Base-by-base conservation (phyloP, 2,329 filamentous ascomycete species). In the Aphanocladium album region DNA sequence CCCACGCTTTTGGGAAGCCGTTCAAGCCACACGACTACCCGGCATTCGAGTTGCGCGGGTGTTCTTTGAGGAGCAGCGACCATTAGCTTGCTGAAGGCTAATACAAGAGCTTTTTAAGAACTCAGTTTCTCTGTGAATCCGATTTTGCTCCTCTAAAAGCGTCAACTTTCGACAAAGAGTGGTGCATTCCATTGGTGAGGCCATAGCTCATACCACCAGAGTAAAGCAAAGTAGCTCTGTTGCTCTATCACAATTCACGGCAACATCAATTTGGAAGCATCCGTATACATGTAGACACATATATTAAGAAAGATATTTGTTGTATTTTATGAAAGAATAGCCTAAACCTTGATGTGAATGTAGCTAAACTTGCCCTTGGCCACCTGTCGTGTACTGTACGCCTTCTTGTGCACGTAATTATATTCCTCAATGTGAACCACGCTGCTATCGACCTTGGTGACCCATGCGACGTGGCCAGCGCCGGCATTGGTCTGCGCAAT, bases 371-470 rank as follows among this genome's bases (percentile, higher is more conserved):
- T 61, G 60, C 59, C 55, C 60, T 63, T 63, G 46, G 58, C n/a
- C 12, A 65, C 62, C 2, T 60, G 63, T 12, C 64, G 58, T 23
- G 47, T 66, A 3, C 60, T 56, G 23, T 65, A 66, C n/a, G 55
- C 61, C 55, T 64, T 45, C 11, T 27, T 53, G 33, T 39, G 61
- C 16, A 43, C 60, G 14, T 53, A 65, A 61, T 66, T 65, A 57
- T 65, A 66, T 49, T 65, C 64, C 51, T 66, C 64, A n/a, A 66
- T 54, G 14, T 54, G 63, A 33, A 66, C 63, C 43, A 60, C 62
- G 47, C 62, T 41, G n/a, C 62, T 61, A n/a, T 30, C 33, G 2
- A 65, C 62, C 19, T 62, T 60, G 41, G 60, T 51, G 1, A 66
- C 64, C 63, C 63, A 66, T 4, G 62, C 64, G 14, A 66, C 64